Base-by-base conservation (phyloP, 495 filamentous ascomycete genomes). In the Amniculicola lignicola region DNA sequence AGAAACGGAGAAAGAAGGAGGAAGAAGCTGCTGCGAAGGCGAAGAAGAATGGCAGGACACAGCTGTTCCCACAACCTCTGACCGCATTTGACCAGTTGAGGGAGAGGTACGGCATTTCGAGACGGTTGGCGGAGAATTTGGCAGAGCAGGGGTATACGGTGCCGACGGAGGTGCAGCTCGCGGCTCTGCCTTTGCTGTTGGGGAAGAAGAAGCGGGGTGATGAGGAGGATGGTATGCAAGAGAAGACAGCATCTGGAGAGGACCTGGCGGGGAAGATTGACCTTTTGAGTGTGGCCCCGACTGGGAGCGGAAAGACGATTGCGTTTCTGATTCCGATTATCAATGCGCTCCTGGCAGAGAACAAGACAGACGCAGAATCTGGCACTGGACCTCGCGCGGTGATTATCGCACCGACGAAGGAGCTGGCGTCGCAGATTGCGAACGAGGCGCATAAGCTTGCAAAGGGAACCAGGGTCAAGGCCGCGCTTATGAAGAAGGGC, bases 281-380 rank as follows among this genome's bases (percentile, higher is more conserved):
- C 77, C 80, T 98, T 25, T 64, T 98, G 28, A 84, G 86, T 2
- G 84, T 96, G 28, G 93, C 93, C 12, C 94, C 94, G 2, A 99
- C 93, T 2, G 93, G 93, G 16, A 96, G 90, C 65, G 93, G 93
- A n/a, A 99, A 99, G 74, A 97, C 93, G 0, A 69, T 97, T 49
- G 87, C 89, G 2, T 99, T 96, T 64, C 69, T 97, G 66, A 86
- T 99, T 22, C 89, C 90, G 0, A 77, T 89, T 15, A 77, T 97
- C 43, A 85, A 96, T 65, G 76, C 79, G 41, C 80, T 92, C 39
- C 73, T 92, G 24, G 73, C 73, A 61, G 64, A 69, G 54, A 71
- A 70, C 29, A 71, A 43, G 70, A 37, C 38, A 4, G 2, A 18
- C 12, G 76, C 37, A 46, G 64, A 45, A 21, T 38, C 43, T 7